Base-by-base conservation (phyloP, 257 asterid species). In the Solanum raphanifolium region DNA sequence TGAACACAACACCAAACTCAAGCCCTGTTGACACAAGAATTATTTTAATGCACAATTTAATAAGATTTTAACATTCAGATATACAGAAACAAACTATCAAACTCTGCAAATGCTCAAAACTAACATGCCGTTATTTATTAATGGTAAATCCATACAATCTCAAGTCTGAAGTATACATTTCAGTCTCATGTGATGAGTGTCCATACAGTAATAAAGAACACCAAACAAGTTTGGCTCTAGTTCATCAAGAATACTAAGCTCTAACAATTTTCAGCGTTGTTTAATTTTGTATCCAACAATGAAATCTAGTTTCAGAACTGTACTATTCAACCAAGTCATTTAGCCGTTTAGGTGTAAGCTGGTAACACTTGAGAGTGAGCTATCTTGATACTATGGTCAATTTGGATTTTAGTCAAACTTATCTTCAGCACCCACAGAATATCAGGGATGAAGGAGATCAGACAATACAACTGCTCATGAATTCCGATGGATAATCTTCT, bases 1-100 rank as follows among this genome's bases (percentile, higher is more conserved):
- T 52, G 99, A 94, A 76, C 98, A 93, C 89, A 96, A 91, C 86
- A 95, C 96, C 94, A 97, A 91, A 91, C 99, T 97, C 90, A 93
- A 91, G 71, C 99, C 99, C 99, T 97, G 92, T 86, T 82, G 69
- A 48, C 69, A 48, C 12, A 1, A 82, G 27, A 27, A 82, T 48
- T 29, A 46, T 48, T 46, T 5, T 29, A 82, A 31, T 82, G 69
- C 31, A 29, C 5, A 82, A 48, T 20, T 48, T 18, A 29, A 27
- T 46, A 13, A 81, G 31, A 81, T 48, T 81, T 48, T 46, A 48
- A 9, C 27, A 46, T 81, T 48, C 69, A 29, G 27, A 81, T 81
- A 81, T 48, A 46, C 85, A 46, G 85, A 48, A 81, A 48, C 29
- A 46, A 16, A 29, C 38, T 16, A 46, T 81, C 18, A 27, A 13